Conservation (phyloP, 331 rosid genomes). For the Cucumis variabilis region DNA sequence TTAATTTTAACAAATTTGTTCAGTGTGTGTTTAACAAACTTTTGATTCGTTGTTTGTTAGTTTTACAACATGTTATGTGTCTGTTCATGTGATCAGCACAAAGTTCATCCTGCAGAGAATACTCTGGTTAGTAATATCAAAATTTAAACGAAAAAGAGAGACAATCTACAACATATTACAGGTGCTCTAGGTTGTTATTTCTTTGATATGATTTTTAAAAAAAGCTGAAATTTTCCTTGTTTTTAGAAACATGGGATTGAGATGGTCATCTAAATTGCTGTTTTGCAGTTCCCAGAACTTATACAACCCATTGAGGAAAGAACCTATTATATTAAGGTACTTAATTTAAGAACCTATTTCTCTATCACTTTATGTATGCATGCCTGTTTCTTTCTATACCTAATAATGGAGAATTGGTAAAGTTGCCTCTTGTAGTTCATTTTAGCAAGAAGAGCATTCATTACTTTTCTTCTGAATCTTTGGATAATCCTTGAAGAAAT, state of each 20-base stretch:
- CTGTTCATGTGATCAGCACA: background rate
- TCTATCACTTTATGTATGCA: too few relatives aligned
- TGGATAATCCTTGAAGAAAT: background rate
- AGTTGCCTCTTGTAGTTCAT: background rate
- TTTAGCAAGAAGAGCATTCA: background rate
- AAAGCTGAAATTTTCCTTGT: background rate
- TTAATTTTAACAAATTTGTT: background rate
- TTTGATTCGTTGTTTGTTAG: background rate
- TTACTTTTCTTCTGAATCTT: background rate
- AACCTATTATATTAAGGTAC: slow-evolving; percentile 82
- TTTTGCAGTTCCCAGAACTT: slow-evolving; percentile 72
- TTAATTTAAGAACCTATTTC: slow-evolving; percentile 12
- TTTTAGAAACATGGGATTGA: background rate
- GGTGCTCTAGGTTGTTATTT: background rate
- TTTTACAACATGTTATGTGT: background rate
- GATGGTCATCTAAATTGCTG: slow-evolving; percentile 16
- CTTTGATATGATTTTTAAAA: slow-evolving; percentile 7
- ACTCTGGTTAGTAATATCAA: background rate
- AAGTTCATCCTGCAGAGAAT: background rate
- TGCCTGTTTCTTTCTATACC: background rate
- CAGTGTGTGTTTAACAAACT: background rate
- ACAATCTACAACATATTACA: background rate
- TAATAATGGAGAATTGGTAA: background rate
- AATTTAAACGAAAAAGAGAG: background rate
- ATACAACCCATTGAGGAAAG: slow-evolving; percentile 84